Evolutionary conservation across 2,329 filamentous ascomycete species (phyloP), one percentile per base, ranked within the genome.

Genomic region (Periconia sp.): DNA sequence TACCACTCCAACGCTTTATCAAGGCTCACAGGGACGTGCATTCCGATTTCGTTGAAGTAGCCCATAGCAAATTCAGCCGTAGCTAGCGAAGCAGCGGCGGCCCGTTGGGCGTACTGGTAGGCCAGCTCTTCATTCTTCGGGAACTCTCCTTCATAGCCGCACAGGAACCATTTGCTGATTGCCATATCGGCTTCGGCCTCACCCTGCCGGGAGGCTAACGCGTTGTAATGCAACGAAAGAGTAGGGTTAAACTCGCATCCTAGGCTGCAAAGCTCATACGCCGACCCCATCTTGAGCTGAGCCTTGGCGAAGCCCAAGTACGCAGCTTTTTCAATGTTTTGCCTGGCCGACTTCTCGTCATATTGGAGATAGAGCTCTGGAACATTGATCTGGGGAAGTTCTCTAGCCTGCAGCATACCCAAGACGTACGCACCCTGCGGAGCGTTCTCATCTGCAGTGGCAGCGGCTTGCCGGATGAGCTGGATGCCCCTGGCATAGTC

Each of bases 151-250:
- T 97, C 92, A 54, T 94, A 92, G 3, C 94, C 94, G 62, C 95
- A 97, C 19, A 99, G 79, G 66, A 97, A 99, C 94, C 94, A 99
- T 71, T 96, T 94, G 71, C 92, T 97, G 48, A 99, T 91, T 19
- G 92, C 91, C 72, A 99, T 88, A 47, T 96, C 91, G 0, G 92
- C 94, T 68, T 99, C 94, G 0, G 91, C 79, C 60, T 97, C 91
- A 13, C 92, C 92, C 72, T 97, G 94, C 53, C 88, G 86, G 10
- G 94, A 88, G 16, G 94, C 92, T 22, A 99, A 79, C 25, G 90
- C 89, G 63, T 97, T 96, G 75, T 99, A 99, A 67, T 99, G 94
- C 40, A 99, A 73, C 1, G 92, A 97, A 44, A 95, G 81, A 1
- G 90, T 87, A 1, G 94, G 92, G 60, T 95, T 91, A 70, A 99